These are phyloP conservation scores for Skeletonema marinoi DNA, from an alignment of 108 stramenopile genomes.

Conservation along the genomic window DNA sequence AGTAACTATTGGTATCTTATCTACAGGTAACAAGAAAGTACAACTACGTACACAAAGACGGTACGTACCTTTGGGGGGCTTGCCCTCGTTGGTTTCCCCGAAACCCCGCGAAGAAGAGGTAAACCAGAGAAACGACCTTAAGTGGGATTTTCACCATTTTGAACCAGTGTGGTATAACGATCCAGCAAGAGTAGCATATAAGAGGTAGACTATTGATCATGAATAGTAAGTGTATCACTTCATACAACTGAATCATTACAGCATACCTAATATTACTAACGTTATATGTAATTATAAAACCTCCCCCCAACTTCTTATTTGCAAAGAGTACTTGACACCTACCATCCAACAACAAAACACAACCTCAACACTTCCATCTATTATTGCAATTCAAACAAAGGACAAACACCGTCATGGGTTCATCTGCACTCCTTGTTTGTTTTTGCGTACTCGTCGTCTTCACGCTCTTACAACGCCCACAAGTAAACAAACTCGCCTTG, in stretches of 20 bases:
- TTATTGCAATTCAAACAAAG: slow-evolving; percentile 93
- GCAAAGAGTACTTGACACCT: not conserved
- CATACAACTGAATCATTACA: not conserved
- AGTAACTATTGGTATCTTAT: too few species aligned
- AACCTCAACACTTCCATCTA: slow-evolving; percentile 86
- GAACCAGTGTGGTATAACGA: too few species aligned
- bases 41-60: too few species aligned
- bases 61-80: too few species aligned
- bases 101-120: too few species aligned
- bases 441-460: slow-evolving; percentile 98
- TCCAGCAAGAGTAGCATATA: too few species aligned
- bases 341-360: not conserved
- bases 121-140: too few species aligned
- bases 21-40: too few species aligned
- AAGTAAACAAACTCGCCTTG: slow-evolving; percentile 90
- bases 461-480: slow-evolving; percentile 92
- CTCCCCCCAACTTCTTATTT: slow-evolving; percentile 3
- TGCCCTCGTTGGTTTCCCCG: too few species aligned
- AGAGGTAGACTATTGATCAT: too few species aligned
- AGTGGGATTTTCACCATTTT: too few species aligned
- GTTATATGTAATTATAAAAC: not conserved
- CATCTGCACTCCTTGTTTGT: slow-evolving; percentile 98
- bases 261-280: slow-evolving; percentile 1
- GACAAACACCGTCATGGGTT: slow-evolving; percentile 99
- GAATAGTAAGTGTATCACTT: not conserved